Evolutionary conservation across 2,329 filamentous ascomycete species (phyloP).

Genomic region (Colletotrichum sp.): DNA sequence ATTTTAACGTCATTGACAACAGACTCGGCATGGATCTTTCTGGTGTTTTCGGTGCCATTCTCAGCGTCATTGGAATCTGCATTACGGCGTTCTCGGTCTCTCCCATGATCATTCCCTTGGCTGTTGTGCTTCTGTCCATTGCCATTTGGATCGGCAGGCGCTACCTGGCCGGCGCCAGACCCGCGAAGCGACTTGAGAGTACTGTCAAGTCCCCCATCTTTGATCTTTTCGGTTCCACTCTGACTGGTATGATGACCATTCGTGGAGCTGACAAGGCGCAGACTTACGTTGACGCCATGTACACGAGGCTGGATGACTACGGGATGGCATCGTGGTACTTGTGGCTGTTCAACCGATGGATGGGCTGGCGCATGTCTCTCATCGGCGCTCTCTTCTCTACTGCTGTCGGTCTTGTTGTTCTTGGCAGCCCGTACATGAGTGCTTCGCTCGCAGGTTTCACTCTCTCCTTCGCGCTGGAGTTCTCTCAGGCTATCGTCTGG

Average conservation of each 20-base stretch:
- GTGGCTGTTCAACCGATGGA: constrained; percentile 79
- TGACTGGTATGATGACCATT: constrained; percentile 77
- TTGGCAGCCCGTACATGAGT: constrained; percentile 65
- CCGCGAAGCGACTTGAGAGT: constrained; percentile 79
- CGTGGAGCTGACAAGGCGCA: constrained; percentile 74
- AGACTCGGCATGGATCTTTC: constrained; percentile 67
- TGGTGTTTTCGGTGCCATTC: constrained; percentile 62
- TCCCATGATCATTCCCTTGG: constrained; percentile 67
- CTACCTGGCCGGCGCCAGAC: constrained; percentile 75
- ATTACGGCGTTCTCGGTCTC: constrained; percentile 73
- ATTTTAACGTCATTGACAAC: constrained; percentile 77
- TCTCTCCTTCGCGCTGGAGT: constrained; percentile 74
- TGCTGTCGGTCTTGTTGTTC: constrained; percentile 68
- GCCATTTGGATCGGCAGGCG: constrained; percentile 62
- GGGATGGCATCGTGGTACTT: constrained; percentile 69
- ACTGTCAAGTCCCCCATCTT: constrained; percentile 81
- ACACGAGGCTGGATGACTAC: constrained; percentile 71
- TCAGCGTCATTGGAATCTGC: constrained; percentile 70
- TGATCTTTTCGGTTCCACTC: constrained; percentile 76
- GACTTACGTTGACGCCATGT: constrained; percentile 74
- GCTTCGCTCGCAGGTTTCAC: constrained; percentile 78
- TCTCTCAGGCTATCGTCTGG: constrained; percentile 68
- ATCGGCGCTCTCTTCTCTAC: constrained; percentile 73
- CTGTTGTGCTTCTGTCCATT: constrained; percentile 60
- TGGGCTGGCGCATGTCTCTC: constrained; percentile 73